Conservation (phyloP, 352 stramenopile genomes). For the Globisporangium paddicum region DNA sequence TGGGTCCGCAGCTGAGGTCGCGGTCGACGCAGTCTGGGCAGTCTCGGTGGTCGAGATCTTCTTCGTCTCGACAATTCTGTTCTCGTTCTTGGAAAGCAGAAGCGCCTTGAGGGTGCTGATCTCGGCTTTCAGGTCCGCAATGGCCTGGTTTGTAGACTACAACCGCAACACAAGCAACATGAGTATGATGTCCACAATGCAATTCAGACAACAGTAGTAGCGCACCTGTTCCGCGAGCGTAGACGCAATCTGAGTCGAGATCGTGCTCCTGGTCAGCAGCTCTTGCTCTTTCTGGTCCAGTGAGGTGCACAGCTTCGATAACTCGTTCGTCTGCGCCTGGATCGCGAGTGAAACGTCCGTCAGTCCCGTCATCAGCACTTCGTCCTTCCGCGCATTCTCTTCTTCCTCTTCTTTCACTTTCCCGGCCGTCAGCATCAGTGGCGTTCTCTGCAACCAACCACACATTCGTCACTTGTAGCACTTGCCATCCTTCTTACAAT, state of each 20-base stretch:
- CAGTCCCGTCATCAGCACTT: slow-evolving; percentile 36
- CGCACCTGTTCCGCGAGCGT: slow-evolving; percentile 44
- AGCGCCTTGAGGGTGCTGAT: slow-evolving; percentile 62
- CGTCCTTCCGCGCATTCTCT: slow-evolving; percentile 43
- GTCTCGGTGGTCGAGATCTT: not conserved
- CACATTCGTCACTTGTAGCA: not conserved
- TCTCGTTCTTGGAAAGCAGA: slow-evolving; percentile 30
- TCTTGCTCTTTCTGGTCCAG: slow-evolving; percentile 59
- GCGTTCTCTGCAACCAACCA: slow-evolving; percentile 22
- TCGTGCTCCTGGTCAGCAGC: slow-evolving; percentile 33
- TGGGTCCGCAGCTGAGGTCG: not conserved
- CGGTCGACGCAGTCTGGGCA: not conserved
- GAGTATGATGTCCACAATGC: too few relatives aligned
- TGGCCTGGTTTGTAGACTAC: slow-evolving; percentile 43
- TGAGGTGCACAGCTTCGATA: slow-evolving; percentile 46
- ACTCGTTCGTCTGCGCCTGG: slow-evolving; percentile 53
- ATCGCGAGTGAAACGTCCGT: slow-evolving; percentile 53
- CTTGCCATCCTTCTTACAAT: not conserved
- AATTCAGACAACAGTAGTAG: too few relatives aligned
- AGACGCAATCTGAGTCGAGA: slow-evolving; percentile 39
- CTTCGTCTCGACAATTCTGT: not conserved
- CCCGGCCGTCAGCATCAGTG: slow-evolving; percentile 35
- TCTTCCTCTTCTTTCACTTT: slow-evolving; percentile 54
- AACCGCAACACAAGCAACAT: not conserved
- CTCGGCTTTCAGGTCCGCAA: slow-evolving; percentile 65